phyloP scores from a whole-genome alignment of 768 basidiomycete species.

The Chalciporus sphaerocephalus region DNA sequence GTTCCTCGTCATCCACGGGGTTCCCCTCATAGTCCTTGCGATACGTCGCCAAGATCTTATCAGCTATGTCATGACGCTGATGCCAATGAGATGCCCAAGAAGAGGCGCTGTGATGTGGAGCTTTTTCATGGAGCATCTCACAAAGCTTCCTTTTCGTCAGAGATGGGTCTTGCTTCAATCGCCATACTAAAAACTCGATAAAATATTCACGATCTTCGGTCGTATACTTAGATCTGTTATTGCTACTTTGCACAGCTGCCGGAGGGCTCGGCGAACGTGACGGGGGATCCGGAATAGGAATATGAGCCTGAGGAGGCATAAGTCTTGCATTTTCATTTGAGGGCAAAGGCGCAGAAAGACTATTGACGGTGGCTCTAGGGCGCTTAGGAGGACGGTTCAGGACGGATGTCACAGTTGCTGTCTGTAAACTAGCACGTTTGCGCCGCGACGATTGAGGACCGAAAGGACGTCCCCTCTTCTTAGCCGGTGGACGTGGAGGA shows the following conservation, averaged over 20 bases:
- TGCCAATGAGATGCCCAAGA: conserved; percentile 73
- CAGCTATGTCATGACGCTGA: conserved; percentile 59
- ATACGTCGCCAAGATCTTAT: conserved; percentile 48
- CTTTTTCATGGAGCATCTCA: conserved; percentile 53
- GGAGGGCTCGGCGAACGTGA: conserved; percentile 71
- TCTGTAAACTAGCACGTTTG: conserved; percentile 20
- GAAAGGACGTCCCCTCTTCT: conserved; percentile 18
- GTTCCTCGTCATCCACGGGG: conserved; percentile 31
- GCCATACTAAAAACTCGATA: conserved; percentile 61
- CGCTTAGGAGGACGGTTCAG: conserved; percentile 29
- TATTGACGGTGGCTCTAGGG: conserved; percentile 50
- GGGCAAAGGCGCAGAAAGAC: conserved; percentile 44
- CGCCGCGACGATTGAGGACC: conserved; percentile 24
- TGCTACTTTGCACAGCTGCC: conserved; percentile 40
- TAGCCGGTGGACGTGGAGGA: conserved; percentile 26
- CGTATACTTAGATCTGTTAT: conserved; percentile 60
- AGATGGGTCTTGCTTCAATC: conserved; percentile 48
- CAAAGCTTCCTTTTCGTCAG: conserved; percentile 53
- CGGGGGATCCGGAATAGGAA: conserved; percentile 58
- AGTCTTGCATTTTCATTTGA: conserved; percentile 40
- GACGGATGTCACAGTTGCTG: conserved; percentile 12
- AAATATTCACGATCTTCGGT: conserved; percentile 64
- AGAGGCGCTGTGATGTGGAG: conserved; percentile 57
- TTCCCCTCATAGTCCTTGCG: conserved; percentile 33
- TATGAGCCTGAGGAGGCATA: conserved; percentile 57